Evolutionary conservation across 352 stramenopile genomes (phyloP), one percentile per base, ranked within the genome.

Genomic region (Phytophthora pistaciae): DNA sequence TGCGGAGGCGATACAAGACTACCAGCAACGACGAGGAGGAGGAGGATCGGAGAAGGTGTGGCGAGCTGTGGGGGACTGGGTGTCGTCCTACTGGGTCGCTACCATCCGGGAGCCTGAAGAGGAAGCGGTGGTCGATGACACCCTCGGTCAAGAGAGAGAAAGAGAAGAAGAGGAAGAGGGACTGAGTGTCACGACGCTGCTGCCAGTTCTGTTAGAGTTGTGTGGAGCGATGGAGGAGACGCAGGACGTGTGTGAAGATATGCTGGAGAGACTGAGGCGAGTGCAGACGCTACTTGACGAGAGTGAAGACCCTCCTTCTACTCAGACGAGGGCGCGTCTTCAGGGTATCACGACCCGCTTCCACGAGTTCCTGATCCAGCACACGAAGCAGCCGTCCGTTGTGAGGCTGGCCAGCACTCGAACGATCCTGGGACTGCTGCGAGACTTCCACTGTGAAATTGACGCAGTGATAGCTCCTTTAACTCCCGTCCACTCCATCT

Each of bases 161-260:
- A 1, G 5, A 5, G 6, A 49, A 13, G 13, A 14, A 21, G 50
- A 10, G 9, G 50, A 52, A 6, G 18, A 23, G 49, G 36, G 40
- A 38, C 21, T n/a, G 18, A 69, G 31, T 38, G 49, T 70, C 10
- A 60, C 42, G 9, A 54, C 4, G 16, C 27, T 63, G 31, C 29
- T 72, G 11, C 56, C 52, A 18, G 14, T 46, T 10, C 54, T 67
- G 14, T 23, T 62, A 20, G 58, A 62, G n/a, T 25, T 56, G 53
- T 61, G 40, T 40, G 9, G 11, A 3, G 42, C 38, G 23, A 68
- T 68, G 62, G 62, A 4, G n/a, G 62, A 67, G 31, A 62, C 53
- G 1, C 50, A 62, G 10, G 44, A 68, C 13, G 63, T 72, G 11
- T 72, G 65, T 49, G 65, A 72, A 62, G 50, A 72, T 23, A 16